Base-by-base conservation (phyloP, 129 eudicot species). In the Centaurea solstitialis region DNA sequence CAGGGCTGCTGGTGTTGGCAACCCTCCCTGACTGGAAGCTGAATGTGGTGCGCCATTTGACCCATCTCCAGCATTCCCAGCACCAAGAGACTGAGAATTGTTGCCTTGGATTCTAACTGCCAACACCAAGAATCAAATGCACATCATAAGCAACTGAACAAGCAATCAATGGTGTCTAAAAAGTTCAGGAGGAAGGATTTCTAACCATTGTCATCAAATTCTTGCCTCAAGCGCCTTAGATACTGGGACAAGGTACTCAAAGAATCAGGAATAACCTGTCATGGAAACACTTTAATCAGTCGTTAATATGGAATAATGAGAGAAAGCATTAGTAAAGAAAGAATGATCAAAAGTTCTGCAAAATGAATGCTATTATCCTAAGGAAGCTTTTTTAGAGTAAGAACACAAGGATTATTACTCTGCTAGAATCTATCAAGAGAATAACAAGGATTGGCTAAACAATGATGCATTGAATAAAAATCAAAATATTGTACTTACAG, bases 221-320 rank as follows among this genome's bases (percentile, higher is more conserved):
- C 97, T 78, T 81, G 91, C 77, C 94, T 90, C 91, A 94, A 81
- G 30, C 83, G 90, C 72, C 83, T 89, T 82, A 90, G 47, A 84
- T 90, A 92, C 78, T 92, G 96, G 68, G 89, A 82, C 84, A 94
- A 84, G 68, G 98, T 94, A 72, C 94, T 85, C 86, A 94, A 69
- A 68, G 98, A 93, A 88, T 94, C 98, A 50, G 94, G 98, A 82
- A 94, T 90, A 67, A 92, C 87, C 98, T 94, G 92, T 80, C 81
- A 47, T 4, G 17, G 3, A 43, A 73, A 37, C 20, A 68, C 43
- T 66, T 61, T 26, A 76, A 74, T 59, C 67, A 61, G 35, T 45
- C n/a, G 26, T 61, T 61, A n/a, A 20, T 61, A 61, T 1, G 11
- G 9, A 61, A 61, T n/a, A 13, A 61, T 20, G 24, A 20, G 26